Evolutionary conservation across 176 grass and related monocot genomes (phyloP).

Genomic region (Poa pratensis): DNA sequence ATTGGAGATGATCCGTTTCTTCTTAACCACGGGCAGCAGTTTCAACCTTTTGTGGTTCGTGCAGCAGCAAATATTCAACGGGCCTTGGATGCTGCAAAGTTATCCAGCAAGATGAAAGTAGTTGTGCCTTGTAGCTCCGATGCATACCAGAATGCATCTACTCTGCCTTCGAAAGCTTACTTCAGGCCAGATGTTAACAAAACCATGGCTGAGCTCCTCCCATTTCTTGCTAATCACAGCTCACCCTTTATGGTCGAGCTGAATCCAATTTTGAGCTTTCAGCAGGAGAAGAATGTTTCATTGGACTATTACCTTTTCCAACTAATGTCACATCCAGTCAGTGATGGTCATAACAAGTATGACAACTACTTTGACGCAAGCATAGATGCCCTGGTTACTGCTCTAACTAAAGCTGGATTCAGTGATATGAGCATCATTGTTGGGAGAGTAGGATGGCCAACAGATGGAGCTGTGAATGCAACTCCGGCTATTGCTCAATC

Average conservation of each 20-base stretch:
- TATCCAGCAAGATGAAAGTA: constrained; percentile 80
- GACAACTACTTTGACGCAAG: constrained; percentile 83
- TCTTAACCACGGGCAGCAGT: constrained; percentile 61
- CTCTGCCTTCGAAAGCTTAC: constrained; percentile 65
- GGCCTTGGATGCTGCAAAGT: constrained; percentile 66
- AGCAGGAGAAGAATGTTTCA: constrained; percentile 79
- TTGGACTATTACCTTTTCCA: constrained; percentile 78
- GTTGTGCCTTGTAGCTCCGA: constrained; percentile 79
- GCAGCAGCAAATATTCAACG: constrained; percentile 76
- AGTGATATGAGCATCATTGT: constrained; percentile 73
- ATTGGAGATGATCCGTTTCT: constrained; percentile 91
- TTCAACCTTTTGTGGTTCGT: constrained; percentile 69
- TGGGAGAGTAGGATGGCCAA: constrained; percentile 88
- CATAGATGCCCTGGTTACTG: constrained; percentile 78
- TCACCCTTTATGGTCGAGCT: constrained; percentile 87
- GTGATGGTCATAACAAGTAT: constrained; percentile 78
- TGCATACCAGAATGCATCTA: constrained; percentile 67
- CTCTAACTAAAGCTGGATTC: constrained; percentile 81
- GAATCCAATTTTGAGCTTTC: constrained; percentile 70
- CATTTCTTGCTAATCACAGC: constrained; percentile 78
- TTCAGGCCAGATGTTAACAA: constrained; percentile 90
- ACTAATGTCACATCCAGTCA: constrained; percentile 66
- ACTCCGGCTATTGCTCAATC: constrained; percentile 68
- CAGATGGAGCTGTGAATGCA: constrained; percentile 90
- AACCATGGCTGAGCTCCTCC: constrained; percentile 81